These are phyloP conservation scores for Ceratobasidium sp. DNA, from an alignment of 1,284 basidiomycete genomes.

Conservation along the genomic window DNA sequence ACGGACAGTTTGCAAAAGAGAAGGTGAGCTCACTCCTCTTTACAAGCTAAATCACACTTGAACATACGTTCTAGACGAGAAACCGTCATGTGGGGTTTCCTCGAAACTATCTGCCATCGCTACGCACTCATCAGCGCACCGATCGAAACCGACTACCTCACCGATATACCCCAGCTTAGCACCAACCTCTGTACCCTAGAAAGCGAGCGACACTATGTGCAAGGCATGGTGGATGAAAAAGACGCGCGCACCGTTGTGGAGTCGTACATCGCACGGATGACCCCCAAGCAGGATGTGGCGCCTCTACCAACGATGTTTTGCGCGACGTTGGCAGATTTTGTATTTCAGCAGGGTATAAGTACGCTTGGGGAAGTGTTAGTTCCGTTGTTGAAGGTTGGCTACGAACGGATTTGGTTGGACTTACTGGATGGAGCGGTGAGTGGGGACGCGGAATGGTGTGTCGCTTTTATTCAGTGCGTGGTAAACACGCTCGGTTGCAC, in stretches of 20 bases:
- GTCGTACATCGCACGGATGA: conserved; percentile 10
- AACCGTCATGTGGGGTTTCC: background rate
- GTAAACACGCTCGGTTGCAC: conserved; percentile 18
- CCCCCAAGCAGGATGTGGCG: background rate
- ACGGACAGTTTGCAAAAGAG: background rate
- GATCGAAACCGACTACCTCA: background rate
- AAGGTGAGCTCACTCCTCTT: background rate
- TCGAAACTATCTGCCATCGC: conserved; percentile 21
- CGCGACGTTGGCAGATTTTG: conserved; percentile 3
- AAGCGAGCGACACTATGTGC: background rate
- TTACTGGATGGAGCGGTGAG: background rate
- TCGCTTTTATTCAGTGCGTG: background rate
- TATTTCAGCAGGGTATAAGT: background rate
- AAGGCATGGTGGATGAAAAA: conserved; percentile 5
- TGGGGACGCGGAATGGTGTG: conserved; percentile 9
- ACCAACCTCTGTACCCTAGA: background rate
- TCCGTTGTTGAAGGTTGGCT: background rate
- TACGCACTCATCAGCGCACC: background rate
- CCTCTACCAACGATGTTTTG: conserved; percentile 3
- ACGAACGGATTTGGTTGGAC: conserved; percentile 10
- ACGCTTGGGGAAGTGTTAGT: background rate
- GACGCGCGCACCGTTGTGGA: conserved; percentile 14
- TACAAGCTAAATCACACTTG: background rate
- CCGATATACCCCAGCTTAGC: background rate
- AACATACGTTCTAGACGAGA: background rate